phyloP scores from a whole-genome alignment of 1,139 yeast species.

The Nakaseomyces kungkrabaensis region DNA sequence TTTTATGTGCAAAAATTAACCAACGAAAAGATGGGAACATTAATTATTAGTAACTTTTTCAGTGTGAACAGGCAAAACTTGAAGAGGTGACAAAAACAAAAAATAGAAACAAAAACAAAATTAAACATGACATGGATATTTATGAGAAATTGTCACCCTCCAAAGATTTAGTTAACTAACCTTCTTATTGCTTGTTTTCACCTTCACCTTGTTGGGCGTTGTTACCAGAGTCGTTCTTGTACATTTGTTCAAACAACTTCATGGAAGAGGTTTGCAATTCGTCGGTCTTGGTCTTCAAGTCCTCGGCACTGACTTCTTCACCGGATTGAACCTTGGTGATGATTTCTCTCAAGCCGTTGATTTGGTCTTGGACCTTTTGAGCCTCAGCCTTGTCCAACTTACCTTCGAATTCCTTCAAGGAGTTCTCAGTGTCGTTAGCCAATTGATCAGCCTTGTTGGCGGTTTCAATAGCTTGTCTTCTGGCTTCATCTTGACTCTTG shows the following conservation, averaged over 20 bases:
- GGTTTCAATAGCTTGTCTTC: conserved; percentile 85
- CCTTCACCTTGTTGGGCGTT: conserved; percentile 1
- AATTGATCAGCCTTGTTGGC: conserved; percentile 97
- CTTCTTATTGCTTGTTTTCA: conserved; percentile 29
- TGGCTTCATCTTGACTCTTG: conserved; percentile 93
- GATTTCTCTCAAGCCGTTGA: conserved; percentile 74
- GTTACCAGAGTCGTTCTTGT: conserved; percentile 48
- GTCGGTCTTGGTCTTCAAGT: conserved; percentile 58
- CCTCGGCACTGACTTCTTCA: conserved; percentile 68
- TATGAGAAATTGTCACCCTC: neutral
- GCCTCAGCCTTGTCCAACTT: conserved; percentile 79
- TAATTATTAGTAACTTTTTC: neutral
- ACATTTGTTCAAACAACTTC: conserved; percentile 91
- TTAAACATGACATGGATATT: neutral
- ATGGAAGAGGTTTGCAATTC: conserved; percentile 65
- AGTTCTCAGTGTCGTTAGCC: conserved; percentile 92
- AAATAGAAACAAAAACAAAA: neutral
- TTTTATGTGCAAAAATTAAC: conserved; percentile 2
- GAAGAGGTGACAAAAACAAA: neutral
- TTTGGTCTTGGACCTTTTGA: conserved; percentile 63
- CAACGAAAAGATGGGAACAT: conserved; percentile 1
- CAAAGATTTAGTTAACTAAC: neutral
- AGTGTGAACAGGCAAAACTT: neutral
- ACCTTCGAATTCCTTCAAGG: conserved; percentile 88
- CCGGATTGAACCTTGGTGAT: conserved; percentile 93